Evolutionary conservation across 441 rosid species (phyloP).

Genomic region (Erodium chrysanthum): DNA sequence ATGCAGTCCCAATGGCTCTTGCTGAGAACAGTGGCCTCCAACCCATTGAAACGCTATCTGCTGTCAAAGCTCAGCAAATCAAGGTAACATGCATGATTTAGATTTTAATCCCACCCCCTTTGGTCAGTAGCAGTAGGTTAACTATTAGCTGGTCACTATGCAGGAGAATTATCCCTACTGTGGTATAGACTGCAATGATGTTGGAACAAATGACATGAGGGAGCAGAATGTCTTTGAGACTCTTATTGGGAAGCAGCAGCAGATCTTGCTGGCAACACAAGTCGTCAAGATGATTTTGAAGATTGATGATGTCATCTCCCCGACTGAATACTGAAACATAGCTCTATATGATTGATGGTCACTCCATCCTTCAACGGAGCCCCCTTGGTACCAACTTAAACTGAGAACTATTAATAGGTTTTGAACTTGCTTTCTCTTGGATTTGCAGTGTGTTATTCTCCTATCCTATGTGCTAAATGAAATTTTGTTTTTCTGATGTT

Average conservation of each 20-base stretch:
- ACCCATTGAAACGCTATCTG: constrained; percentile 87
- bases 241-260: constrained; percentile 93
- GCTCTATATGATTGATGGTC: not conserved
- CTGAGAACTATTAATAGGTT: not conserved
- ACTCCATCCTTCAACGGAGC: not conserved
- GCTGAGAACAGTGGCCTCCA: constrained; percentile 95
- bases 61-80: constrained; percentile 83
- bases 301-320: constrained; percentile 95
- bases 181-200: constrained; percentile 93
- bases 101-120: too few species aligned
- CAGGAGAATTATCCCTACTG: constrained; percentile 77
- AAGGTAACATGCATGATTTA: constrained; percentile 45
- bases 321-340: constrained; percentile 49
- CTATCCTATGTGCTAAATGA: not conserved
- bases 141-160: not conserved
- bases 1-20: constrained; percentile 82
- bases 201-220: constrained; percentile 83
- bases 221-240: constrained; percentile 89
- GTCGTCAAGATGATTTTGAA: constrained; percentile 96
- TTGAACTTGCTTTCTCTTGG: not conserved
- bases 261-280: constrained; percentile 87
- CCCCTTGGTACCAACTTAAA: not conserved
- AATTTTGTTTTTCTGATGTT: not conserved
- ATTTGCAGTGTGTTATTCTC: not conserved
- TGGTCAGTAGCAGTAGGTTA: too few species aligned